A percentile compares a stretch with the other conserved stretches of the same genome.
These are phyloP conservation scores for Solanum virginianum DNA, from an alignment of 257 asterid genomes.

Conservation along the genomic window DNA sequence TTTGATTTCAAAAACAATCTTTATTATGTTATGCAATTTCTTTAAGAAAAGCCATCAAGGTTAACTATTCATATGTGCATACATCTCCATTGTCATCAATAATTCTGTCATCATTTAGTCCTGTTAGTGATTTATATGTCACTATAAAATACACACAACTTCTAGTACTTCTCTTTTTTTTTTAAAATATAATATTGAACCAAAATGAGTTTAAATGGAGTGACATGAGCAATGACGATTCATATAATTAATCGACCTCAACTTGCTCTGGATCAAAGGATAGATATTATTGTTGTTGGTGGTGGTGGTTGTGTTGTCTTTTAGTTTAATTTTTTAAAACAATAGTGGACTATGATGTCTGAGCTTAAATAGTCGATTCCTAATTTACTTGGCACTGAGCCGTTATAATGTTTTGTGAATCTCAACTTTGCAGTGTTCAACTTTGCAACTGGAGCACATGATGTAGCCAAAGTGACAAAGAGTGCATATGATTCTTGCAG, in stretches of 20 bases:
- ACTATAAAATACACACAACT: neutral
- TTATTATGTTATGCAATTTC: neutral
- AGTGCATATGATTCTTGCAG: conserved; percentile 32
- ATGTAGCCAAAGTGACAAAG: conserved; percentile 43
- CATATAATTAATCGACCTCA: neutral
- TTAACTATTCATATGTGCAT: neutral
- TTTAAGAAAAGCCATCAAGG: neutral
- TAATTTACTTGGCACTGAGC: neutral
- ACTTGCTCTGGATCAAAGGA: neutral
- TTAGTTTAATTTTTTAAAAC: neutral
- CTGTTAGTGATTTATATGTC: neutral
- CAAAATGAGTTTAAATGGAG: neutral
- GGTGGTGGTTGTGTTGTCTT: neutral
- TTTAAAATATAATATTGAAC: neutral
- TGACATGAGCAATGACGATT: neutral
- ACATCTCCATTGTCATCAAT: neutral
- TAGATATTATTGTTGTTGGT: neutral
- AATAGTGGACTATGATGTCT: neutral
- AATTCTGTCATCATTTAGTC: neutral
- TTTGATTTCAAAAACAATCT: neutral
- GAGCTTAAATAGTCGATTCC: neutral
- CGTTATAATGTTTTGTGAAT: neutral
- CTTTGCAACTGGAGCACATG: conserved; percentile 37
- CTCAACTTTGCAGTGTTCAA: conserved; percentile 46
- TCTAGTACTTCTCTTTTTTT: neutral